Evolutionary conservation across 1,284 basidiomycete species (phyloP).

Genomic region (Microbotryum saponariae): DNA sequence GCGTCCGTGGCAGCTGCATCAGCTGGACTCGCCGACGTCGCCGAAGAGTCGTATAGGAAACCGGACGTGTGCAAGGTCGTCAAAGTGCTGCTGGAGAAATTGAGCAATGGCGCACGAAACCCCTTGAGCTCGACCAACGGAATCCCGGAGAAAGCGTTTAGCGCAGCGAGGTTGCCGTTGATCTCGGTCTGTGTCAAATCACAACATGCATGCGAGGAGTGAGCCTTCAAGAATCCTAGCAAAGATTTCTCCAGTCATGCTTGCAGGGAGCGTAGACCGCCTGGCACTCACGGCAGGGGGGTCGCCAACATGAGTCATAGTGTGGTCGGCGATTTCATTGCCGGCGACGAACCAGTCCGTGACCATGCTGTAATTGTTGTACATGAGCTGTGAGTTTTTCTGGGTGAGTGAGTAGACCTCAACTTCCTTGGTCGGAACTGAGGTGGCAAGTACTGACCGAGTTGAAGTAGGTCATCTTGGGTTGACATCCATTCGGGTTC

Average conservation of each 20-base stretch:
- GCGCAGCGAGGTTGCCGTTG: slow-evolving; percentile 68
- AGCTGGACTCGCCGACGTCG: slow-evolving; percentile 60
- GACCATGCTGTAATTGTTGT: not conserved
- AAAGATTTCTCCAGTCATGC: not conserved
- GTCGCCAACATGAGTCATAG: slow-evolving; percentile 69
- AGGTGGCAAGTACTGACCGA: slow-evolving; percentile 46
- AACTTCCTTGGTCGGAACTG: not conserved
- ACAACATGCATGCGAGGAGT: not conserved
- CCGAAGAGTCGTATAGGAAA: slow-evolving; percentile 57
- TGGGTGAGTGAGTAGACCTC: not conserved
- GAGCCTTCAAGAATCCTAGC: too few relatives aligned
- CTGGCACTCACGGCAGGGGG: slow-evolving; percentile 45
- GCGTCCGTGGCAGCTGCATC: slow-evolving; percentile 63
- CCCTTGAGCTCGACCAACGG: slow-evolving; percentile 60
- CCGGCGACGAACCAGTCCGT: slow-evolving; percentile 52
- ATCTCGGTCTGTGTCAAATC: slow-evolving; percentile 50
- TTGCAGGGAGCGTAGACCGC: not conserved
- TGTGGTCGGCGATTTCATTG: slow-evolving; percentile 72
- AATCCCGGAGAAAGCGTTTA: slow-evolving; percentile 70
- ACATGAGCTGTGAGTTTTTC: not conserved
- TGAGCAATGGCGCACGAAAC: slow-evolving; percentile 71
- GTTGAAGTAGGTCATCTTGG: slow-evolving; percentile 67
- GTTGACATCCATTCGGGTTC: slow-evolving; percentile 72
- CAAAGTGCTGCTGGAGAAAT: slow-evolving; percentile 49
- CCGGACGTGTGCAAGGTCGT: slow-evolving; percentile 15